Evolutionary conservation across 805 yeast species (phyloP).

Genomic region (Candida ortonii): DNA sequence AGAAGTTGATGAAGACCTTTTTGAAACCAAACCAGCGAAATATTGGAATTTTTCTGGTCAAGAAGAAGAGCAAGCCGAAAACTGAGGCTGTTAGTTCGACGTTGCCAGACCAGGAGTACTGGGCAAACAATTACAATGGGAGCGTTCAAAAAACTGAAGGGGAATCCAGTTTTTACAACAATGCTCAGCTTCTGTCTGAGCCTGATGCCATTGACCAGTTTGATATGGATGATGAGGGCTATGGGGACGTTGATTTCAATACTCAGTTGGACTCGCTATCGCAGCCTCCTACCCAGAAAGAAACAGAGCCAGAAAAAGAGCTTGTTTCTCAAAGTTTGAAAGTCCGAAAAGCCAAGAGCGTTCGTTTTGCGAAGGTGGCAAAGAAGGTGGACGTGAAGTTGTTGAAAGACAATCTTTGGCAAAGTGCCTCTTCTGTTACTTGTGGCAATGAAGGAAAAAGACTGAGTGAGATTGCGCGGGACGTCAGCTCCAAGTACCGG

Average conservation of each 20-base stretch:
- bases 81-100: conserved; percentile 17
- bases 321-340: too few species aligned
- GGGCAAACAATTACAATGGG: conserved; percentile 61
- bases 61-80: conserved; percentile 20
- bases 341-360: not conserved
- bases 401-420: conserved; percentile 77
- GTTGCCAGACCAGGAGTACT: conserved; percentile 59
- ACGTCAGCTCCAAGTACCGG: conserved; percentile 45
- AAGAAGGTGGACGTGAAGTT: conserved; percentile 74
- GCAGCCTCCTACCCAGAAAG: too few species aligned
- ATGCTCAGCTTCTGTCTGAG: conserved; percentile 15
- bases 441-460: conserved; percentile 9
- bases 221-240: conserved; percentile 28
- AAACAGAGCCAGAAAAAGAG: too few species aligned
- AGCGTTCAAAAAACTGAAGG: conserved; percentile 32
- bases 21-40: conserved; percentile 51
- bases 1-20: conserved; percentile 62
- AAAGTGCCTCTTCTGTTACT: conserved; percentile 33
- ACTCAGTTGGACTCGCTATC: conserved; percentile 8
- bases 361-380: conserved; percentile 64
- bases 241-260: conserved; percentile 16
- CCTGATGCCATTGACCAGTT: conserved; percentile 38
- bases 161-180: conserved; percentile 16
- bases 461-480: conserved; percentile 25
- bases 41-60: conserved; percentile 19